Evolutionary conservation across 148 eudicot genomes (phyloP), one percentile per base, ranked within the genome.

Genomic region (Gaultheria prostrata): DNA sequence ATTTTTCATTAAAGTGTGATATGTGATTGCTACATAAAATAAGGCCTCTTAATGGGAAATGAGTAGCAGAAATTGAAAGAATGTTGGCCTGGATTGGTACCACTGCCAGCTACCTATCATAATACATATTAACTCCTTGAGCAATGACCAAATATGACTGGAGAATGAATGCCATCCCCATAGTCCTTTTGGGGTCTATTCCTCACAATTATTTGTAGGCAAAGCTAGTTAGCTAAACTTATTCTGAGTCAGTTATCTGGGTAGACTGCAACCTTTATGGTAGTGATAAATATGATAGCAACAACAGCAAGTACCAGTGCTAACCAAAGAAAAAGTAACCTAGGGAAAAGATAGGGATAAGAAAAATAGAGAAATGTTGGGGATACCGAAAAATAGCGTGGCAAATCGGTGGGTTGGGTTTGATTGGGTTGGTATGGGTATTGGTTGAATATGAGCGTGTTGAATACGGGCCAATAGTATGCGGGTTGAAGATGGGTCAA

Each of bases 161-260:
- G 79, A 61, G 79, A 80, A 80, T n/a, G 83, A 85, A 85, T 65
- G 84, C 50, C 70, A 33, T 75, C 49, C 49, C 70, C 54, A 50
- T 12, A 79, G 63, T 30, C 54, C 10, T 45, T 59, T 53, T 8
- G 17, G 73, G 76, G 48, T 81, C 21, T 75, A 76, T 65, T 28
- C 65, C 56, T 20, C 24, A 7, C 13, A 20, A 65, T 48, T 18
- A 45, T 80, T 80, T 67, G 45, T 48, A 65, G 43, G 3, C 53
- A 24, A 65, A 65, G 71, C 71, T 26, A 65, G 71, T 12, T 46
- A 80, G 39, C 61, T 77, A 51, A 3, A 11, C 21, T 77, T 1
- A 2, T 6, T 49, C 48, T 48, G 54, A 51, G 12, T 46, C 79
- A 77, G 28, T 51, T 13, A 3, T 50, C 51, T 74, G 61, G 80